A percentile compares a stretch with the other conserved stretches of the same genome.
Evolutionary conservation across 2,329 filamentous ascomycete genomes (phyloP).

Genomic region (Delphinella strobiligena): DNA sequence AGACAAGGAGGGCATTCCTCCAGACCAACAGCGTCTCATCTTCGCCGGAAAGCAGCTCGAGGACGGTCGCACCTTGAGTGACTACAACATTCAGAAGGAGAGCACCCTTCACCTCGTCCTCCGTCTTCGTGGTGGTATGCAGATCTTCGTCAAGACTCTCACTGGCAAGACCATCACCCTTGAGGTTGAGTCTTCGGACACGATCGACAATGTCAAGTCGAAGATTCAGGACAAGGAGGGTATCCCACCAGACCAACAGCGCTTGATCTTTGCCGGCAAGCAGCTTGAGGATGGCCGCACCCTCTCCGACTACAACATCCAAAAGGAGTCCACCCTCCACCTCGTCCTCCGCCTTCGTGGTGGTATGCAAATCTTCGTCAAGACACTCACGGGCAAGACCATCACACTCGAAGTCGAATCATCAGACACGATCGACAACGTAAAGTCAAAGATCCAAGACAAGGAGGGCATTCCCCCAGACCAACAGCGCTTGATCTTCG

Average conservation of each 20-base stretch:
- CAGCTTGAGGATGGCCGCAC: constrained; percentile 88
- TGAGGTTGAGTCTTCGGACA: constrained; percentile 80
- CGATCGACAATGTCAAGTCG: constrained; percentile 85
- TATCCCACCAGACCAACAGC: constrained; percentile 89
- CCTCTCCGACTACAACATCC: constrained; percentile 90
- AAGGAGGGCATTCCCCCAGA: constrained; percentile 96
- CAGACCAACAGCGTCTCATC: constrained; percentile 90
- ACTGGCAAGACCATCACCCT: constrained; percentile 88
- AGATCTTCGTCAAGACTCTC: constrained; percentile 37
- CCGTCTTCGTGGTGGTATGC: constrained; percentile 57
- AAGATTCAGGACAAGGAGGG: constrained; percentile 79
- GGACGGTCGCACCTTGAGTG: constrained; percentile 77
- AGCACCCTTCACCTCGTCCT: constrained; percentile 54
- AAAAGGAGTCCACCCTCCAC: constrained; percentile 82
- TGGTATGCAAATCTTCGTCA: constrained; percentile 76
- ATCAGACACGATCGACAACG: constrained; percentile 97
- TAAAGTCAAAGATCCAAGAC: constrained; percentile 98
- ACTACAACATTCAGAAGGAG: constrained; percentile 86
- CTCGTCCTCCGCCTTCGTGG: constrained; percentile 91
- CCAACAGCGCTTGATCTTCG: constrained; percentile 91
- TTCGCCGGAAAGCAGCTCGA: constrained; percentile 95
- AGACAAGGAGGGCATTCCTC: constrained; percentile 94
- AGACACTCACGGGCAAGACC: constrained; percentile 98
- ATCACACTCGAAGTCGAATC: constrained; percentile 98
- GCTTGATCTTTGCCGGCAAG: constrained; percentile 87